Evolutionary conservation across 1,139 yeast species (phyloP).

Genomic region (Saccharomyces hybrid): DNA sequence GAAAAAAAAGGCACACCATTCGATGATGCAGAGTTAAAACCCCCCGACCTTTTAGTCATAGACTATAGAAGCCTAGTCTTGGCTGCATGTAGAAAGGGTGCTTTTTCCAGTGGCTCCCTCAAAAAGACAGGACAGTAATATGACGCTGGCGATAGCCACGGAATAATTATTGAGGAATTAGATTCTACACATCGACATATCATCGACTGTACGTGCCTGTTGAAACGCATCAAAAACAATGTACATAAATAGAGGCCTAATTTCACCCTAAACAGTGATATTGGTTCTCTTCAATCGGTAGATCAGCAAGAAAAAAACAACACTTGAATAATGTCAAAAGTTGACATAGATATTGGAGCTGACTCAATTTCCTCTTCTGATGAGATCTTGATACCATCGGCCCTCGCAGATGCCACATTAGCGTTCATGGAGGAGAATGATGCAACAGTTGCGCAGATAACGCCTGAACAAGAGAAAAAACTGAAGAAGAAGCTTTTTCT

Average conservation of each 20-base stretch:
- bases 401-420: background rate
- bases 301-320: background rate
- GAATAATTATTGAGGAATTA: no score
- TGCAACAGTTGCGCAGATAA: slow-evolving; percentile 24
- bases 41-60: background rate
- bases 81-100: no score
- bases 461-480: slow-evolving; percentile 34
- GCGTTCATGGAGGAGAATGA: background rate
- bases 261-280: background rate
- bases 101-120: background rate
- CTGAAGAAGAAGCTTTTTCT: slow-evolving; percentile 34
- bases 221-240: background rate
- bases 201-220: background rate
- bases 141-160: background rate
- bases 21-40: background rate
- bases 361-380: background rate
- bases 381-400: background rate
- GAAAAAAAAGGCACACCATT: background rate
- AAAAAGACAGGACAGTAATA: background rate
- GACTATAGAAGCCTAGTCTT: background rate
- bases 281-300: background rate
- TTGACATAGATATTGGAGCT: background rate
- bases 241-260: background rate
- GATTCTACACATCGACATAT: no score
- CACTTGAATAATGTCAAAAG: background rate